Conservation (phyloP, 441 rosid genomes). For the Bruguiera hainesii region DNA sequence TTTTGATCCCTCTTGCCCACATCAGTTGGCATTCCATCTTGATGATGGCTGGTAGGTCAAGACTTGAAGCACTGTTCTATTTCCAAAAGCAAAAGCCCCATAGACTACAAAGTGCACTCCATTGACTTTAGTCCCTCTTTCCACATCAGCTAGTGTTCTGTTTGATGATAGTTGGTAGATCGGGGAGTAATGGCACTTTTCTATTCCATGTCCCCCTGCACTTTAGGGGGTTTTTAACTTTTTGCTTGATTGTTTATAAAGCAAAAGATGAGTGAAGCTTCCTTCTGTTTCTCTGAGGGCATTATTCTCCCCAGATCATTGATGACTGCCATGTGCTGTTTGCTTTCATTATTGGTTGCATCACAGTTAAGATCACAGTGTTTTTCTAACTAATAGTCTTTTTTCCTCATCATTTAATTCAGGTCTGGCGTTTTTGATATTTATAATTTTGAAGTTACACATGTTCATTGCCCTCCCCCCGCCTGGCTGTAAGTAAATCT, state of each 20-base stretch:
- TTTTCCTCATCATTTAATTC: slow-evolving; percentile 14
- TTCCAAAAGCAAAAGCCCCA: too few relatives aligned
- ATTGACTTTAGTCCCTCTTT: slow-evolving; percentile 66
- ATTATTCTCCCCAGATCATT: background rate
- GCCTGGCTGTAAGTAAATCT: slow-evolving; percentile 86
- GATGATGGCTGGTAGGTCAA: slow-evolving; percentile 87
- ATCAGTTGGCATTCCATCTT: slow-evolving; percentile 90
- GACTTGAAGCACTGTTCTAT: background rate
- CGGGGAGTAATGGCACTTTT: slow-evolving; percentile 15
- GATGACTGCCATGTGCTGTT: background rate
- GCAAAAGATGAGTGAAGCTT: too few relatives aligned
- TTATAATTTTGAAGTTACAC: slow-evolving; percentile 58
- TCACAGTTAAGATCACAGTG: background rate
- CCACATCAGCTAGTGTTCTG: slow-evolving; percentile 86
- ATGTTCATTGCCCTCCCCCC: slow-evolving; percentile 98
- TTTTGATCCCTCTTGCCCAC: slow-evolving; percentile 75
- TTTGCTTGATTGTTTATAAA: too few relatives aligned
- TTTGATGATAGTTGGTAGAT: slow-evolving; percentile 93
- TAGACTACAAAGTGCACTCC: slow-evolving; percentile 58
- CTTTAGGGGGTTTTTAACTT: background rate
- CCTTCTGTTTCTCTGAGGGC: too few relatives aligned
- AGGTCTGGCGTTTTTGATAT: slow-evolving; percentile 95
- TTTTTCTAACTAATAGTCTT: background rate
- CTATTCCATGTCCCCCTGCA: background rate
- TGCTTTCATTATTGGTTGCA: background rate